Evolutionary conservation across 2,329 filamentous ascomycete species (phyloP), one percentile per base, ranked within the genome.

Genomic region (Monosporascus sp.): DNA sequence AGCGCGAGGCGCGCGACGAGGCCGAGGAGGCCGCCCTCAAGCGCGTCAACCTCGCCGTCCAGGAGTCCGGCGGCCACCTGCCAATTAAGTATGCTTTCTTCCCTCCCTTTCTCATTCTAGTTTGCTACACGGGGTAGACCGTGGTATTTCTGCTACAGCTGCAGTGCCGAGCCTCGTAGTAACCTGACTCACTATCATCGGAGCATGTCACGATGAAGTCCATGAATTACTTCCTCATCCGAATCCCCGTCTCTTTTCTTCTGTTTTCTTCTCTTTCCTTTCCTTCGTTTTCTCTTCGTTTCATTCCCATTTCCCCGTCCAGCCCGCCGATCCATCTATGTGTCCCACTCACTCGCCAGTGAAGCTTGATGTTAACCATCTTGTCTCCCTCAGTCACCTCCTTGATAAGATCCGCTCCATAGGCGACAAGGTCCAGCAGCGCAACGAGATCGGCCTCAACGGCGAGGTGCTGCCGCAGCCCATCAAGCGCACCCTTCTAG

Each of bases 51-150:
- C 71, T 83, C 31, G 81, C 80, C 25, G 69, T 87, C 49, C 75
- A 79, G 50, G 78, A 85, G 61, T 80, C 83, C 59, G 74, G 76
- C 45, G 79, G 80, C 11, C 76, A 80, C 55, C 62, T 82, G 51
- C 78, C 80, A 24, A 77, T 85, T 50, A 77, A 79, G 81, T 84
- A 81, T 59, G 80, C 65, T 56, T 57, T 60, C 57, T 70, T 67
- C 50, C 66, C 63, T 58, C 70, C 62, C 52, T 70, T 67, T 58
- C 53, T 67, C 20, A 66, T 72, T 49, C 53, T 68, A 50, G 62
- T 70, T 53, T 55, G 67, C 50, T 60, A 65, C 54, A 59, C 53
- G 27, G 47, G 46, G 17, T 20, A 11, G 35, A 20, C 44, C 9
- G n/a, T 18, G 14, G 39, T 20, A 43, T 41, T 18, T n/a, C 38